Evolutionary conservation across 2,329 filamentous ascomycete genomes (phyloP).

Genomic region (Aureobasidium sp.): DNA sequence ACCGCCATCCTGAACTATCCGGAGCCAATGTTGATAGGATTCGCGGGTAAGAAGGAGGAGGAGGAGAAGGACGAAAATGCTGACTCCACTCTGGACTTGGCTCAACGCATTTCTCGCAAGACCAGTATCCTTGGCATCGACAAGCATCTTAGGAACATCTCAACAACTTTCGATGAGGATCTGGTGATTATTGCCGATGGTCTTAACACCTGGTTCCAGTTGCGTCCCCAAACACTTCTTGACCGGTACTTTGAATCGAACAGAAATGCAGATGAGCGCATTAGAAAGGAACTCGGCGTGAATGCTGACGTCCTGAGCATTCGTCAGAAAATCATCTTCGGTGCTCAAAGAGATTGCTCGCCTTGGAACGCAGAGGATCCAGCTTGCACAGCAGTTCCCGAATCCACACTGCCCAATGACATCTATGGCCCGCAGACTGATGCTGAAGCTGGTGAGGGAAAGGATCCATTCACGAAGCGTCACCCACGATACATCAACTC

Average conservation of each 20-base stretch:
- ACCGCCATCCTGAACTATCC: slow-evolving; percentile 20
- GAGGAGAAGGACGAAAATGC: background rate
- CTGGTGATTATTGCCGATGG: slow-evolving; percentile 56
- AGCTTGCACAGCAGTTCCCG: slow-evolving; percentile 45
- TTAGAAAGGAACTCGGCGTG: slow-evolving; percentile 29
- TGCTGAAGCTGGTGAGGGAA: slow-evolving; percentile 34
- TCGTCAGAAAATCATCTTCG: slow-evolving; percentile 47
- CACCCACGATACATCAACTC: slow-evolving; percentile 34
- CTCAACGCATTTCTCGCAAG: background rate
- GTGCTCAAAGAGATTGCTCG: slow-evolving; percentile 45
- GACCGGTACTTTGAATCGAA: slow-evolving; percentile 46
- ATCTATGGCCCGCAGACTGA: slow-evolving; percentile 41
- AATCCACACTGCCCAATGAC: slow-evolving; percentile 41
- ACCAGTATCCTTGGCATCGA: slow-evolving; percentile 6
- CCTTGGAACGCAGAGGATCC: slow-evolving; percentile 33
- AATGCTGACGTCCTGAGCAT: slow-evolving; percentile 27
- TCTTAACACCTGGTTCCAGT: slow-evolving; percentile 54
- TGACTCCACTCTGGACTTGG: slow-evolving; percentile 1
- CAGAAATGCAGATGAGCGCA: slow-evolving; percentile 31
- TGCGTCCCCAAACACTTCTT: slow-evolving; percentile 54
- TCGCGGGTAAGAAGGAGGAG: slow-evolving; percentile 11
- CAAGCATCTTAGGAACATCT: slow-evolving; percentile 6
- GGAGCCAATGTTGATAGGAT: slow-evolving; percentile 19
- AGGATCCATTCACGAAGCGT: slow-evolving; percentile 22
- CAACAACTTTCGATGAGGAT: slow-evolving; percentile 32